Conservation (phyloP, 2,329 filamentous ascomycete genomes). For the Verticillium nubilum region DNA sequence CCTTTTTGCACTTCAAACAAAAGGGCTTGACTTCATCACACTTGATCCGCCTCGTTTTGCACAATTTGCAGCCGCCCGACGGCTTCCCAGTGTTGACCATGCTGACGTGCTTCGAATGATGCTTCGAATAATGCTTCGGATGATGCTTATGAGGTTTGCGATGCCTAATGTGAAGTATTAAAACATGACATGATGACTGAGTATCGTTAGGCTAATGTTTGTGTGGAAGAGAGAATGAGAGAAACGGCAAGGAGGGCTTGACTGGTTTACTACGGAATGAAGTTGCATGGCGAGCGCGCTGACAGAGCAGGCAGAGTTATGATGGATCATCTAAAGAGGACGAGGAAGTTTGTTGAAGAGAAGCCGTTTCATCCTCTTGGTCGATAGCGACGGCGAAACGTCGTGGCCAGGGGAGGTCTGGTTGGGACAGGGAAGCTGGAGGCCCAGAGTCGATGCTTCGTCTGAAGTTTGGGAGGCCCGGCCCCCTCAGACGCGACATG, state of each 20-base stretch:
- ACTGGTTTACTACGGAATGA: neutral
- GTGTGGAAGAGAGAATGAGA: neutral
- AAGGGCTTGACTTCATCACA: constrained; percentile 18
- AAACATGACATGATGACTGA: no score
- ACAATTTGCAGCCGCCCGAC: constrained; percentile 18
- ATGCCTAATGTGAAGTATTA: no score
- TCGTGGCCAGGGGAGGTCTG: neutral
- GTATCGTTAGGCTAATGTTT: neutral
- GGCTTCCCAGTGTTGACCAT: constrained; percentile 21
- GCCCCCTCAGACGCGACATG: neutral
- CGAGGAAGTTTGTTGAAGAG: neutral
- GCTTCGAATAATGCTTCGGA: no score
- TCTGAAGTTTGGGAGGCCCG: neutral
- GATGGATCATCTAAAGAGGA: neutral
- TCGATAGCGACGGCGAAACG: neutral
- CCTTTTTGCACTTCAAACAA: constrained; percentile 18
- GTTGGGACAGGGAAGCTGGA: neutral
- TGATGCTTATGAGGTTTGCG: neutral
- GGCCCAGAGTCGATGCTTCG: neutral
- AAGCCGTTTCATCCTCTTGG: neutral
- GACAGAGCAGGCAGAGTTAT: neutral
- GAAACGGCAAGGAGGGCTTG: neutral
- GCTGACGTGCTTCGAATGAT: neutral
- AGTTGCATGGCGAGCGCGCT: neutral
- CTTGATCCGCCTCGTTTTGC: constrained; percentile 16